Evolutionary conservation across 1,139 yeast genomes (phyloP).

Genomic region (Casaregolazyma suthepensis): DNA sequence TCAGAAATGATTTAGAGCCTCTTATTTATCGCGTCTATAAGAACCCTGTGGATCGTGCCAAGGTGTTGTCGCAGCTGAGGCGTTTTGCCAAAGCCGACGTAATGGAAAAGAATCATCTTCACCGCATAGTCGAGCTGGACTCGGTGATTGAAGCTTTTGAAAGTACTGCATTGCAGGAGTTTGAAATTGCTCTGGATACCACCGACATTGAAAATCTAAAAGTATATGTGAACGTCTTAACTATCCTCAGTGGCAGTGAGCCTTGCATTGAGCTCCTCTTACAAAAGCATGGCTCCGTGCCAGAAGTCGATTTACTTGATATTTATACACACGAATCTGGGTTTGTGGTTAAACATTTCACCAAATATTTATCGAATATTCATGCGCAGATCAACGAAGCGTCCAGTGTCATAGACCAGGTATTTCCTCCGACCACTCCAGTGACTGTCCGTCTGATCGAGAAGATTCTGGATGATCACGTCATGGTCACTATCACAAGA

Average conservation of each 20-base stretch:
- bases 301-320: background rate
- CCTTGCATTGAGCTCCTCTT: slow-evolving; percentile 43
- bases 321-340: slow-evolving; percentile 13
- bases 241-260: slow-evolving; percentile 36
- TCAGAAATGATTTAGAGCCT: slow-evolving; percentile 21
- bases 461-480: slow-evolving; percentile 33
- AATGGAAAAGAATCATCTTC: slow-evolving; percentile 32
- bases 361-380: slow-evolving; percentile 28
- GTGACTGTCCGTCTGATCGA: slow-evolving; percentile 30
- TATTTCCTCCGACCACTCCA: slow-evolving; percentile 28
- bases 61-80: slow-evolving; percentile 24
- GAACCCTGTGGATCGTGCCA: slow-evolving; percentile 29
- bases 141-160: slow-evolving; percentile 67
- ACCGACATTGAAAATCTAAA: slow-evolving; percentile 39
- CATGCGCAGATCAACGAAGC: slow-evolving; percentile 34
- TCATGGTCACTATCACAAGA: slow-evolving; percentile 29
- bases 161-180: slow-evolving; percentile 63
- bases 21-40: slow-evolving; percentile 22
- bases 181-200: slow-evolving; percentile 51
- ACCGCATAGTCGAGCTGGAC: slow-evolving; percentile 44
- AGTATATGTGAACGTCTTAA: slow-evolving; percentile 33
- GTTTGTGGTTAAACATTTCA: slow-evolving; percentile 31
- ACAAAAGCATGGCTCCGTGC: slow-evolving; percentile 34
- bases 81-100: slow-evolving; percentile 38
- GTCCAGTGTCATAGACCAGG: slow-evolving; percentile 34